Evolutionary conservation across 441 rosid species (phyloP).

Genomic region (Bocquillonia castaneifolia): DNA sequence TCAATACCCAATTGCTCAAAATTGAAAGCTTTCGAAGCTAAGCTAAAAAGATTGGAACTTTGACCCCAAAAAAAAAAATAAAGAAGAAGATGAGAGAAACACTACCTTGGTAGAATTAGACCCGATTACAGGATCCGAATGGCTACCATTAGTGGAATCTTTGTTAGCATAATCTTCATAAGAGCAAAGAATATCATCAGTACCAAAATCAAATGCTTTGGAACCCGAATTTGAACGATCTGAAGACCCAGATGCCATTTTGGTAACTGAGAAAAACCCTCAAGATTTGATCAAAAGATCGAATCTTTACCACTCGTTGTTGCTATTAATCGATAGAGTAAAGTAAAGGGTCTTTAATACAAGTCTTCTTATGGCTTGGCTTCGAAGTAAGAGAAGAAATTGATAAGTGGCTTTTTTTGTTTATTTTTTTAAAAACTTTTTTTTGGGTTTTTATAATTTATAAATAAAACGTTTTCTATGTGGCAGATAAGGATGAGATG

Average conservation of each 20-base stretch:
- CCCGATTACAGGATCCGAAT: conserved; percentile 45
- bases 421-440: background rate
- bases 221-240: conserved; percentile 60
- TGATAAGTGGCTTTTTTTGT: background rate
- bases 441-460: background rate
- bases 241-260: conserved; percentile 82
- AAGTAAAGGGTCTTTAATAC: background rate
- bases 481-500: conserved; percentile 11
- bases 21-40: background rate
- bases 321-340: too few species aligned
- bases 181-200: conserved; percentile 93
- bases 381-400: conserved; percentile 14
- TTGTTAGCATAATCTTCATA: conserved; percentile 68
- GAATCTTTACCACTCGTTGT: conserved; percentile 6
- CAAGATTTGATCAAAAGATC: background rate
- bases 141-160: conserved; percentile 59
- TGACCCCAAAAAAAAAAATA: background rate
- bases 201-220: conserved; percentile 77
- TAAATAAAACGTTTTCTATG: conserved; percentile 13
- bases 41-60: background rate
- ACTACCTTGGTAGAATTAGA: conserved; percentile 50
- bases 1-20: background rate
- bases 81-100: background rate
- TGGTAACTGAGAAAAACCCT: conserved; percentile 8
- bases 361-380: conserved; percentile 7